These are phyloP conservation scores for Basidiobolus meristosporus DNA, from an alignment of 371 early-diverging fungal species.

Conservation along the genomic window DNA sequence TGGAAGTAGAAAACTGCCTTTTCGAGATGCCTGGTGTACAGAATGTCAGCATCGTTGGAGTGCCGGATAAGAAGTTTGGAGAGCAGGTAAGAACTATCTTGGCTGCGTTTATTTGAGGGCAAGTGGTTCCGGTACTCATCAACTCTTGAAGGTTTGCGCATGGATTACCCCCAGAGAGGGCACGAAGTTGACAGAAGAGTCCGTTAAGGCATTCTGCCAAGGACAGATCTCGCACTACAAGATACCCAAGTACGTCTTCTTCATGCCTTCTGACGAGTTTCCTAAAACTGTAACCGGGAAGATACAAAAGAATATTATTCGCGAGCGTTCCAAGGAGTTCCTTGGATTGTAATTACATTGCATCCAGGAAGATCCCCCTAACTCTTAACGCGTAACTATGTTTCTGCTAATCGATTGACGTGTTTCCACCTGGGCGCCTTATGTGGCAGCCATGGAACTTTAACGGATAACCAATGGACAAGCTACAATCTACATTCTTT, in stretches of 20 bases:
- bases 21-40: slow-evolving; percentile 11
- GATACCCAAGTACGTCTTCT: slow-evolving; percentile 12
- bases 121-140: too few relatives aligned
- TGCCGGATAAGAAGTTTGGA: slow-evolving; percentile 14
- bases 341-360: slow-evolving; percentile 4
- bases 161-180: slow-evolving; percentile 11
- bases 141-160: too few relatives aligned
- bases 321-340: slow-evolving; percentile 7
- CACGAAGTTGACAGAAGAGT: slow-evolving; percentile 3
- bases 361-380: too few relatives aligned
- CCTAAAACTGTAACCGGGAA: slow-evolving; percentile 17
- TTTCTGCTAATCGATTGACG: too few relatives aligned
- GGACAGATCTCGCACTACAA: slow-evolving; percentile 15
- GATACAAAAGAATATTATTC: slow-evolving; percentile 14
- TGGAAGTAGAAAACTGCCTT: slow-evolving; percentile 17
- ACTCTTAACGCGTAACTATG: too few relatives aligned
- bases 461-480: too few relatives aligned
- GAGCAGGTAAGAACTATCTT: too few relatives aligned
- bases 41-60: slow-evolving; percentile 17
- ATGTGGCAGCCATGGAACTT: too few relatives aligned
- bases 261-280: slow-evolving; percentile 10
- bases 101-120: too few relatives aligned
- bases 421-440: too few relatives aligned
- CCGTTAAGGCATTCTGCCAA: slow-evolving; percentile 10
- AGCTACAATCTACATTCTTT: too few relatives aligned